Evolutionary conservation across 75 land plant species (phyloP), one percentile per base, ranked within the genome.

Genomic region (Selaginella moellendorffii): DNA sequence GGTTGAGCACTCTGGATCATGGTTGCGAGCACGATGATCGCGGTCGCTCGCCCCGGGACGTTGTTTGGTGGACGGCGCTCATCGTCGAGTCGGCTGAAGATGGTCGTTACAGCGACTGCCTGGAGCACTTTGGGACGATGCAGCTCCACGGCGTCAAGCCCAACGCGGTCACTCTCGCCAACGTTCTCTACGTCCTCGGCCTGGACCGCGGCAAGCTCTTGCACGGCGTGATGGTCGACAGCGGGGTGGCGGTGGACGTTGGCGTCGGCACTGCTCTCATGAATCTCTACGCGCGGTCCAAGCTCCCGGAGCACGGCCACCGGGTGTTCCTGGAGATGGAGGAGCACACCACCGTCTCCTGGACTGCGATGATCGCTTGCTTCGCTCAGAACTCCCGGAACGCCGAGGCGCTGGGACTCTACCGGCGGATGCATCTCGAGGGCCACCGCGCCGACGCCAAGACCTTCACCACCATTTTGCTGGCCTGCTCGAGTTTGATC

Each of bases 191-290:
- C 46, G 46, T 14, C 10, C 46, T 5, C 14, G 46, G 14, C 46
- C 14, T 36, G 46, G 14, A 14, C 10, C 46, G 46, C 5, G 46
- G 46, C 14, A 36, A 14, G 46, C 46, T 36, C 46, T 14, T 36
- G 46, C 46, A 36, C 46, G 10, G 14, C 10, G 10, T 36, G 46
- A 36, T 36, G 14, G 10, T 36, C 14, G 46, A 36, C 14, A 36
- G 46, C 46, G 46, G 14, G 46, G 10, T 36, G 46, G 59, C 5
- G 5, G n/a, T 56, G 21, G 59, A 56, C 9, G 59, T 56, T 56
- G 59, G 19, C 5, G 59, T 56, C 5, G 59, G 59, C 8, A 56
- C 59, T 9, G 59, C 59, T 8, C 59, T 56, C 8, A 56, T 56
- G 5, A 5, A 56, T 19, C 8, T 56, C 17, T 56, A 56, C n/a